These are phyloP conservation scores for Hymenoscyphus repandus DNA, from an alignment of 2,329 filamentous ascomycete genomes.

Conservation along the genomic window DNA sequence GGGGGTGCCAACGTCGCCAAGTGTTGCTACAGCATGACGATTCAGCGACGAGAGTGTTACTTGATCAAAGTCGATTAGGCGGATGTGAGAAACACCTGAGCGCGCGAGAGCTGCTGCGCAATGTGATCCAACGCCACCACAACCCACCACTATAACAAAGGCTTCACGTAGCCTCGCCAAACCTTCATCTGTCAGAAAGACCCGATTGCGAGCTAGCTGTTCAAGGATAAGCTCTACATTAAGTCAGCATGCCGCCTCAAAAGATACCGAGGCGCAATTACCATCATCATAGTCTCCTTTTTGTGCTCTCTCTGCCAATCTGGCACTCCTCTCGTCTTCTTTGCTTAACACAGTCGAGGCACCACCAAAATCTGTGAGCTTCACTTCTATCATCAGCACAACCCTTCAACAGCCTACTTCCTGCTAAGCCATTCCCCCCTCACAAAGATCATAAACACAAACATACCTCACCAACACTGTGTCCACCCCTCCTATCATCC, in stretches of 20 bases:
- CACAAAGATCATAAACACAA: not conserved
- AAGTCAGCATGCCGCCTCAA: conserved; percentile 1
- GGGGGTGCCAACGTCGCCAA: conserved; percentile 86
- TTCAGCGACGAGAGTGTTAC: conserved; percentile 93
- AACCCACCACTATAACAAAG: conserved; percentile 86
- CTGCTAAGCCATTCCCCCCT: not conserved
- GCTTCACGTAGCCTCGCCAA: conserved; percentile 72
- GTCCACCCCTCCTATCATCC: conserved; percentile 21
- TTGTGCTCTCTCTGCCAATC: conserved; percentile 54
- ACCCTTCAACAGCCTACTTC: not conserved
- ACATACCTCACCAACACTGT: conserved; percentile 36
- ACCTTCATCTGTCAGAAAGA: conserved; percentile 81
- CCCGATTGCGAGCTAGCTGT: conserved; percentile 86
- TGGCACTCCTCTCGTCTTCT: conserved; percentile 56
- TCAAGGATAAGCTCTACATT: conserved; percentile 79
- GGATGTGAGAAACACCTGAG: conserved; percentile 81
- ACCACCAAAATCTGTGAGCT: conserved; percentile 46
- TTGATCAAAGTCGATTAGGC: conserved; percentile 95
- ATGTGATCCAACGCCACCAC: conserved; percentile 92
- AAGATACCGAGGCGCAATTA: conserved; percentile 11
- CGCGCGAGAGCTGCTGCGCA: conserved; percentile 79
- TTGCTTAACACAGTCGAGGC: conserved; percentile 40
- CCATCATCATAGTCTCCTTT: conserved; percentile 58
- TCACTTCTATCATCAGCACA: conserved; percentile 36
- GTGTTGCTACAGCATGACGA: conserved; percentile 88